Base-by-base conservation (phyloP, 106 monocot species). In the Platanthera guangdongensis region DNA sequence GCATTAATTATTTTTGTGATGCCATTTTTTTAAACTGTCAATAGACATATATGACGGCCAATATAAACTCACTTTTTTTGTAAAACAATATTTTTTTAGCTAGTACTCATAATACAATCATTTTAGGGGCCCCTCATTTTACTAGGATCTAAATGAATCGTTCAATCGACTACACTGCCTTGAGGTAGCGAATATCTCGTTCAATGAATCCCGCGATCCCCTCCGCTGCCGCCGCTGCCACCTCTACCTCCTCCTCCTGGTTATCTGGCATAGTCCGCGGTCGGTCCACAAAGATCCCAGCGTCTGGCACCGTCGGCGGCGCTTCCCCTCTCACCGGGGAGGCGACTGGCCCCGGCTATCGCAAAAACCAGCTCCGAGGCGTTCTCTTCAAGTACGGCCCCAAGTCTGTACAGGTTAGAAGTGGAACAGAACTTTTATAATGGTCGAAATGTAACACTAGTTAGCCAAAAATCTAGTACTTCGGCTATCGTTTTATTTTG, bases 331-430 rank as follows among this genome's bases (percentile, higher is more conserved):
- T 32, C 9, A 32, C 30, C 14, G 54, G 22, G 0, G 74, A 52
- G 16, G 75, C 45, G 47, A 50, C 46, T 51, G 15, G 52, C 76
- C 3, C 21, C 62, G 60, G 47, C 47, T 10, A 60, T 9, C 76
- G 76, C 60, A 62, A 49, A 71, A 78, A 78, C 71, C 78, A 81
- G 75, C 75, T 81, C 47, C 80, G 53, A 46, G 80, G 80, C 6
- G 75, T 75, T 68, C 80, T 81, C n/a, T 75, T 81, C 75, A 81
- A 81, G 80, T 81, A 81, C 75, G 80, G 80, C 7, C 75, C 80
- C 21, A 81, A 81, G 39, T 22, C 80, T 69, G 75, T 75, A 30
- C 80, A 81, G 80, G 80, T 81, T 49, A 53, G 50, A 50, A 51
- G 50, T 19, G 45, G 22, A 72, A 19, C 11, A 51, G 4, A 19